Conservation (phyloP, 495 filamentous ascomycete species). For the Trichoderma orchidacearum region DNA sequence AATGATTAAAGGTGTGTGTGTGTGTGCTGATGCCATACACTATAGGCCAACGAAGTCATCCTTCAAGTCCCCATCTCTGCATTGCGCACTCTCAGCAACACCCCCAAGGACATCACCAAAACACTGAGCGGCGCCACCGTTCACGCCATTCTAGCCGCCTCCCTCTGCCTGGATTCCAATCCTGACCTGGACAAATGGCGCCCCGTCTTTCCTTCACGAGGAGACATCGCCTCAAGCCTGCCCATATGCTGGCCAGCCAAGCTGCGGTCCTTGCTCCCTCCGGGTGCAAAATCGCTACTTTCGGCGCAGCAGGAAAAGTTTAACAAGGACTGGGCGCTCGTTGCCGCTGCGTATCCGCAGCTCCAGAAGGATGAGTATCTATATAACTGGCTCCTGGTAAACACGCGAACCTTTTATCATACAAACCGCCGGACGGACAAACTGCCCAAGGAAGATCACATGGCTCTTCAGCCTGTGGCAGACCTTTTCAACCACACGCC, state of each 20-base stretch:
- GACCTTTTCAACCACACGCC: conserved; percentile 81
- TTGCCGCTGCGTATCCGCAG: conserved; percentile 36
- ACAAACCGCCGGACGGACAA: conserved; percentile 35
- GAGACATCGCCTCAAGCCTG: conserved; percentile 47
- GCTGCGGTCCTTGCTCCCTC: conserved; percentile 35
- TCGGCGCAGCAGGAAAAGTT: conserved; percentile 48
- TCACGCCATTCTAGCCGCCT: conserved; percentile 60
- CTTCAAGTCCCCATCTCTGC: conserved; percentile 48
- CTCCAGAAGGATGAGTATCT: conserved; percentile 41
- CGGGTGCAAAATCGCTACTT: conserved; percentile 33
- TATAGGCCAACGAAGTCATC: conserved; percentile 38
- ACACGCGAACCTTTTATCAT: conserved; percentile 73
- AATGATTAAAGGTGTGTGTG: not conserved
- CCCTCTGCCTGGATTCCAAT: conserved; percentile 38
- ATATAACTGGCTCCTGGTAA: conserved; percentile 70
- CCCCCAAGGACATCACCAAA: conserved; percentile 38
- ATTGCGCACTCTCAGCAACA: conserved; percentile 46
- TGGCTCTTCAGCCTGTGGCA: conserved; percentile 72
- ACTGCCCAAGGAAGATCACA: conserved; percentile 50
- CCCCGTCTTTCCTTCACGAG: conserved; percentile 48
- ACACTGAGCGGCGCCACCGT: conserved; percentile 35
- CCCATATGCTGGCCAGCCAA: conserved; percentile 53
- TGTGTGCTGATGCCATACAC: not conserved
- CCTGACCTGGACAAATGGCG: conserved; percentile 41
- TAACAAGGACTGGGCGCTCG: conserved; percentile 42